Conservation (phyloP, 2,329 filamentous ascomycete genomes). For the Xylariaceae sp. region DNA sequence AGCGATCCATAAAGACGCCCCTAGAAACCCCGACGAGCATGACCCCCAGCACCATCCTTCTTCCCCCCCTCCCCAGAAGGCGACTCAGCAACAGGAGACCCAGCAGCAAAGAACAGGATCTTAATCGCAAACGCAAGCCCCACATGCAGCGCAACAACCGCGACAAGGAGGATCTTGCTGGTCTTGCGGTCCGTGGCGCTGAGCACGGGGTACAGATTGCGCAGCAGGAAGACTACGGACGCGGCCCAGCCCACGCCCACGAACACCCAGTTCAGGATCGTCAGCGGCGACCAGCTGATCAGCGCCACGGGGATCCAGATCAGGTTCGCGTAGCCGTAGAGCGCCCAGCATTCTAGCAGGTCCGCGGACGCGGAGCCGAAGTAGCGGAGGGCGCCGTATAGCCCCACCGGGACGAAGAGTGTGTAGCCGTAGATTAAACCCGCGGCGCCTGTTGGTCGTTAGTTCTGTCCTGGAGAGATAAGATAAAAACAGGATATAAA, state of each 20-base stretch:
- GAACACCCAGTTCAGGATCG: constrained; percentile 88
- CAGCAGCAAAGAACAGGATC: constrained; percentile 89
- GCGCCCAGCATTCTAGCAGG: constrained; percentile 87
- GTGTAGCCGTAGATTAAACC: constrained; percentile 96
- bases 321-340: constrained; percentile 95
- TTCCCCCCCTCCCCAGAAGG: constrained; percentile 13
- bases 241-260: constrained; percentile 80
- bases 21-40: constrained; percentile 19
- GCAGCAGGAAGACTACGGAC: constrained; percentile 76
- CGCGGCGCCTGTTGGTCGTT: constrained; percentile 59
- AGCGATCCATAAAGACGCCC: not conserved
- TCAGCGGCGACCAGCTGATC: constrained; percentile 83
- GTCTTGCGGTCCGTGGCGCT: constrained; percentile 90
- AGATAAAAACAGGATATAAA: constrained; percentile 1
- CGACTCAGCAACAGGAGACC: constrained; percentile 51
- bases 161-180: constrained; percentile 78
- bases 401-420: constrained; percentile 72
- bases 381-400: constrained; percentile 89
- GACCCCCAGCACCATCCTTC: constrained; percentile 19
- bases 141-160: constrained; percentile 80
- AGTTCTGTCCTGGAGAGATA: constrained; percentile 1
- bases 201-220: constrained; percentile 86
- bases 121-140: constrained; percentile 93
- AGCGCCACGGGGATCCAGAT: constrained; percentile 95
- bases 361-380: constrained; percentile 93